Percentiles rank a stretch among this genome's conserved stretches.
These are phyloP conservation scores for Cordyceps militaris DNA, from an alignment of 2,329 filamentous ascomycete genomes.

Conservation along the genomic window DNA sequence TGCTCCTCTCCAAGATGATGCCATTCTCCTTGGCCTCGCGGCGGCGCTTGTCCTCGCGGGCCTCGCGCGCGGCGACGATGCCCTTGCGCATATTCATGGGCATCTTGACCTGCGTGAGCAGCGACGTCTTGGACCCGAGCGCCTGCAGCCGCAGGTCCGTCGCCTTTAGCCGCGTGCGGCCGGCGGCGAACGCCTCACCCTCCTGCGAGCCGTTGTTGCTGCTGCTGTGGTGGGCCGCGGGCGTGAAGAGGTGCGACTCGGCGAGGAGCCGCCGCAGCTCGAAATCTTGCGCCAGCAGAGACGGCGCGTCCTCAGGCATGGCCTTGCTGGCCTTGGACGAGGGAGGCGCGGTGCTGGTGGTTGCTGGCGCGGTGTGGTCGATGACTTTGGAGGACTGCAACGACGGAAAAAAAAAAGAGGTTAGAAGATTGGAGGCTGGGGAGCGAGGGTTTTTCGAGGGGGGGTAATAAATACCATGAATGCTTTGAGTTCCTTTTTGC, in stretches of 20 bases:
- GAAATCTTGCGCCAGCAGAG: slow-evolving; percentile 83
- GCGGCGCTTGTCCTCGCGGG: slow-evolving; percentile 63
- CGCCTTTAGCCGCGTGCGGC: slow-evolving; percentile 71
- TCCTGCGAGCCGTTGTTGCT: too few species aligned
- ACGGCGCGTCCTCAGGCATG: slow-evolving; percentile 51
- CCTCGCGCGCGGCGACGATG: slow-evolving; percentile 61
- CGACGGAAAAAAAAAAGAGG: not conserved
- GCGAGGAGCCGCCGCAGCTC: slow-evolving; percentile 83
- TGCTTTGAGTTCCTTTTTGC: slow-evolving; percentile 64
- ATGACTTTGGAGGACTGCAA: slow-evolving; percentile 31
- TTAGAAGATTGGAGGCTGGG: slow-evolving; percentile 9
- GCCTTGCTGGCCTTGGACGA: slow-evolving; percentile 25
- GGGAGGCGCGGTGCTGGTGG: slow-evolving; percentile 18
- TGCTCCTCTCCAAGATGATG: slow-evolving; percentile 66
- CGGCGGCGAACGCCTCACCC: slow-evolving; percentile 43
- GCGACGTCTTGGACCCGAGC: slow-evolving; percentile 67
- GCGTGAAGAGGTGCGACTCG: slow-evolving; percentile 77
- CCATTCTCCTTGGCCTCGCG: slow-evolving; percentile 83
- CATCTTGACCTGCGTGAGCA: slow-evolving; percentile 68
- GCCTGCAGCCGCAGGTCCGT: slow-evolving; percentile 77
- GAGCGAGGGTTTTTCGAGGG: not conserved
- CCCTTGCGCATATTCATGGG: slow-evolving; percentile 80
- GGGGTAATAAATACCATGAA: slow-evolving; percentile 55
- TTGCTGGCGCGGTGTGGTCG: slow-evolving; percentile 38
- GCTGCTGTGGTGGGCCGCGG: slow-evolving; percentile 31